Base-by-base conservation (phyloP, 176 grass and related monocot species). In the Triticum dicoccoides region DNA sequence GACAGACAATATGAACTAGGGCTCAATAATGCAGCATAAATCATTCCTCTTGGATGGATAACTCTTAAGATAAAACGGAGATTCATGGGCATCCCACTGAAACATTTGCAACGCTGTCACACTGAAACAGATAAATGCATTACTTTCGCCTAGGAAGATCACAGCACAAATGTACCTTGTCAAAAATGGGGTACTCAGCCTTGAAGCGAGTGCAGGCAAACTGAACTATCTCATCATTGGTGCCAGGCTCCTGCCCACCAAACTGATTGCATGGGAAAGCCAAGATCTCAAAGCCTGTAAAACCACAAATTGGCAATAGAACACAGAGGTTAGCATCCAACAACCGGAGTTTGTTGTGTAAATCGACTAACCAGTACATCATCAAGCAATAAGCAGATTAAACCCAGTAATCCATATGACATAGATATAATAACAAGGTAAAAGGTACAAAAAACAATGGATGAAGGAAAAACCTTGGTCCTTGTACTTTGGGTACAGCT, bases 261-360 rank as follows among this genome's bases (percentile, higher is more conserved):
- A 98, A 95, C 82, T 95, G 93, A 67, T 95, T 98, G 93, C 91
- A 95, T 24, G 96, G 96, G 76, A 95, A 95, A 21, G 91, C 93
- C 73, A 98, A 77, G 73, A 92, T 92, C 76, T 98, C 93, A 75
- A 95, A 89, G 33, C 93, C 96, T 98, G 69, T 11, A 79, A 79
- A 52, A 52, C 15, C 51, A 80, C 38, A 84, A 8, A 41, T 76
- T 27, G 13, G 70, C n/a, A 74, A 68, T 34, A 77, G 6, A 37
- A 69, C 27, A 34, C 47, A 58, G n/a, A 3, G 11, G 11, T 82
- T 68, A 68, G 52, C 11, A 74, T 23, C 52, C n/a, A 39, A 63
- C 73, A 35, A 83, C 27, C 3, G 0, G 30, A 82, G 52, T 11
- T 32, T 51, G 1, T 49, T 6, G 44, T 64, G 61, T 30, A 85